Percentiles rank a stretch among this genome's conserved stretches.
phyloP scores from a whole-genome alignment of 139 green algal genomes.

The Desmodesmus armatus region DNA sequence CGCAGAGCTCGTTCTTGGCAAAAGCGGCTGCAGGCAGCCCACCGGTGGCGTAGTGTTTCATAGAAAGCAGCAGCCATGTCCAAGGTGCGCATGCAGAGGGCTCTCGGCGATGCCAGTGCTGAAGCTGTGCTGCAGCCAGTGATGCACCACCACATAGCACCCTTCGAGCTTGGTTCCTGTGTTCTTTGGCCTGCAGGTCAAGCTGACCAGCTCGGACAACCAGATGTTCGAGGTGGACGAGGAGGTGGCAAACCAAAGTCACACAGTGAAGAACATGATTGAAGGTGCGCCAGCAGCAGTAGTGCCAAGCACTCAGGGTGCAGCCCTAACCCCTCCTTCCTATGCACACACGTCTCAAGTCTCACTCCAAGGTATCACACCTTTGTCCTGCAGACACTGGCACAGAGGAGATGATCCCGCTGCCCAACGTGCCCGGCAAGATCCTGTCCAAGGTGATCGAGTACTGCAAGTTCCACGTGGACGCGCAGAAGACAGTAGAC shows the following conservation, averaged over 20 bases:
- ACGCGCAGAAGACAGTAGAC: constrained; percentile 80
- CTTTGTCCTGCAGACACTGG: constrained; percentile 67
- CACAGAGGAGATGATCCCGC: constrained; percentile 75
- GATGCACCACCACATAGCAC: no score
- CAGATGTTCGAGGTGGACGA: constrained; percentile 80
- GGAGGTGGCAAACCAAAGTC: constrained; percentile 80
- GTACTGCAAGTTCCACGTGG: constrained; percentile 97
- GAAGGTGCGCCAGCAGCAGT: constrained; percentile 74
- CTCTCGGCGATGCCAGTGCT: not conserved
- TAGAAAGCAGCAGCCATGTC: not conserved
- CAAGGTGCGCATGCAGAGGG: not conserved
- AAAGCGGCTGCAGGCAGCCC: no score
- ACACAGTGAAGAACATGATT: constrained; percentile 90
- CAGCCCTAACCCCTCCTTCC: no score
- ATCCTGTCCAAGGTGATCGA: constrained; percentile 92
- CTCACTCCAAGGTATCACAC: not conserved
- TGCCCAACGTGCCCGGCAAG: constrained; percentile 89
- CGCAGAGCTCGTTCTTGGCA: no score
- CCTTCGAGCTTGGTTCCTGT: no score
- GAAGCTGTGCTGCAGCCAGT: not conserved
- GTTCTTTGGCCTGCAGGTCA: constrained; percentile 59
- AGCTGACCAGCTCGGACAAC: constrained; percentile 67
- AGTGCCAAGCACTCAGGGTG: no score
- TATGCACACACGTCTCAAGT: no score
- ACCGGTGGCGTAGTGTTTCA: no score